Percentiles rank a stretch among this genome's conserved stretches.
Evolutionary conservation across 495 filamentous ascomycete genomes (phyloP).

Genomic region (Xylaria sp.): DNA sequence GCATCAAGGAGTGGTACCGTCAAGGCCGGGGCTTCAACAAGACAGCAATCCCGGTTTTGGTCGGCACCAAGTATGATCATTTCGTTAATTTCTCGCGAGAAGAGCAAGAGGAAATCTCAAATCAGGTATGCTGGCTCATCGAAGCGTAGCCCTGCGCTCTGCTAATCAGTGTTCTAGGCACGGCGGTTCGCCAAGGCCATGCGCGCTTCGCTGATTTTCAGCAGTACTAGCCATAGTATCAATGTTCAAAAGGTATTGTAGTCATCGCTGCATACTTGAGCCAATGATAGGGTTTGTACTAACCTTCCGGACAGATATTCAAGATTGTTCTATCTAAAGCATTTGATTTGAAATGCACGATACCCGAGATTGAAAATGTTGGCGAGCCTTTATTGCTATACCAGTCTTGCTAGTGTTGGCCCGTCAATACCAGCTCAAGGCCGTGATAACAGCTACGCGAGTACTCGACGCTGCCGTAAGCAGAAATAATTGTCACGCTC

Average conservation of each 20-base stretch:
- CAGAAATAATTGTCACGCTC: constrained; percentile 11
- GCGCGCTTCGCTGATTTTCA: constrained; percentile 96
- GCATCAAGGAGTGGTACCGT: constrained; percentile 99
- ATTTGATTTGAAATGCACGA: constrained; percentile 98
- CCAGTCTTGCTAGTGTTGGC: constrained; percentile 67
- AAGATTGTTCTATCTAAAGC: constrained; percentile 99
- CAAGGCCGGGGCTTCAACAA: constrained; percentile 99
- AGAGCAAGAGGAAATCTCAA: constrained; percentile 97
- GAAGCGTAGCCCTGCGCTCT: background rate
- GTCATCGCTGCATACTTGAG: constrained; percentile 16
- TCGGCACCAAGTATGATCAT: constrained; percentile 98
- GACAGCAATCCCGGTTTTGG: constrained; percentile 95
- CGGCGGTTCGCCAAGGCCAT: constrained; percentile 97
- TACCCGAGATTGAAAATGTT: constrained; percentile 96
- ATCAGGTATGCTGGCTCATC: constrained; percentile 67
- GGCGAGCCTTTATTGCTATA: constrained; percentile 97
- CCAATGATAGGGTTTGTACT: background rate
- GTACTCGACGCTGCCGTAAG: background rate
- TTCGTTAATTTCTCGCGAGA: constrained; percentile 98
- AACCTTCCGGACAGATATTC: constrained; percentile 76
- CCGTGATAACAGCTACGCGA: constrained; percentile 14
- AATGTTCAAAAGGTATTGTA: constrained; percentile 92
- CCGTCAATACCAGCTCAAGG: constrained; percentile 16
- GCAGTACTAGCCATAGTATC: constrained; percentile 97
- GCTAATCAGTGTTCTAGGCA: constrained; percentile 63